A percentile compares a stretch with the other conserved stretches of the same genome.
These are phyloP conservation scores for Fragaria ananassa DNA, from an alignment of 306 rosid genomes.

Conservation along the genomic window DNA sequence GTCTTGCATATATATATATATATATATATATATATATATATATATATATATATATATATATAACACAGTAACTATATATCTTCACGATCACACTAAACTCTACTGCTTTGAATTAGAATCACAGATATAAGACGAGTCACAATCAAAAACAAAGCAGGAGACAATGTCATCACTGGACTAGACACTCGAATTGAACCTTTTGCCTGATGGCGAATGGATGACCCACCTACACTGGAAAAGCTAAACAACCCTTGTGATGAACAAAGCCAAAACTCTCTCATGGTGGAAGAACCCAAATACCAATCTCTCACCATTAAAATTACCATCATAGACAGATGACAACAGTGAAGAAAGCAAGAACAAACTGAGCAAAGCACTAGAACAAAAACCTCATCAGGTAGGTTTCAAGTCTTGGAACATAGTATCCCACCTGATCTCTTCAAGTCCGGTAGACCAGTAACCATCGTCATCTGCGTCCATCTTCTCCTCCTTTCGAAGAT, in stretches of 20 bases:
- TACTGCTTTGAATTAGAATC: slow-evolving; percentile 18
- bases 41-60: not conserved
- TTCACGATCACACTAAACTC: not conserved
- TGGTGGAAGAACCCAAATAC: slow-evolving; percentile 67
- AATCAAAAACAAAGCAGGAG: slow-evolving; percentile 13
- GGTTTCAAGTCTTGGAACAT: slow-evolving; percentile 91
- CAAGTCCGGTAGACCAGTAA: slow-evolving; percentile 66
- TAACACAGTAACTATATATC: slow-evolving; percentile 6
- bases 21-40: not conserved
- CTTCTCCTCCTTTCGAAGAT: slow-evolving; percentile 43
- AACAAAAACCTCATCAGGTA: slow-evolving; percentile 37
- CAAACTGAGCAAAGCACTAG: not conserved
- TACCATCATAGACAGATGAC: slow-evolving; percentile 6
- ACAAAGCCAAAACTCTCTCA: slow-evolving; percentile 20
- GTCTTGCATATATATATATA: not conserved
- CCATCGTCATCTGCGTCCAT: slow-evolving; percentile 41
- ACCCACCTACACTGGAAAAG: slow-evolving; percentile 42
- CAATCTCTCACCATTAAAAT: slow-evolving; percentile 67
- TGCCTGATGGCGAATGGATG: slow-evolving; percentile 42
- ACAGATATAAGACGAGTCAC: not conserved
- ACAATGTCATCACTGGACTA: slow-evolving; percentile 36
- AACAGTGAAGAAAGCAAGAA: not conserved
- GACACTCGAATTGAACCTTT: slow-evolving; percentile 43
- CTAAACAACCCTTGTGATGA: slow-evolving; percentile 8
- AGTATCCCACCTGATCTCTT: slow-evolving; percentile 88